Base-by-base conservation (phyloP, 192 early-diverging fungal genomes). In the Chytriomyces sp. region DNA sequence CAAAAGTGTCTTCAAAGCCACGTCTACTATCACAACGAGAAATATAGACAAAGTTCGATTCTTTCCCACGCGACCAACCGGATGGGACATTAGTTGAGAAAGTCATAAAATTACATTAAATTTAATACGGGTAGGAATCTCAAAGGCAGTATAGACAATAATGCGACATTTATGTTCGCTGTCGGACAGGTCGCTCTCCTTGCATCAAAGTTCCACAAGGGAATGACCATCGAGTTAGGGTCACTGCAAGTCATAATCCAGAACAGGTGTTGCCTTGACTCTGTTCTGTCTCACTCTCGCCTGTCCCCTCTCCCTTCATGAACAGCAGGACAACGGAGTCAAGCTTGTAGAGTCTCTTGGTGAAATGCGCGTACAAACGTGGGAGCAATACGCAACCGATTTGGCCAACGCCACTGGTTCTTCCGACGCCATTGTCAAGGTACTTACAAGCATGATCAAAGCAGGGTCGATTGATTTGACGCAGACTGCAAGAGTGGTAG, bases 231-330 rank as follows among this genome's bases (percentile, higher is more conserved):
- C 68, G 98, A 60, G 90, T 93, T 39, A 98, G 98, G 98, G 88
- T 99, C 69, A 99, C 98, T 52, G 98, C 98, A 36, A 98, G 96
- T 32, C 98, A 99, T 84, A 99, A 99, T 80, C 92, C 94, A 54
- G 94, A 92, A 80, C 75, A 76, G 67, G 92, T 93, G n/a, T n/a
- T n/a, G n/a, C n/a, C n/a, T n/a, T n/a, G n/a, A n/a, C n/a, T n/a
- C n/a, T n/a, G n/a, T n/a, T n/a, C n/a, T n/a, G n/a, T n/a, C n/a
- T n/a, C n/a, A n/a, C n/a, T n/a, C n/a, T n/a, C n/a, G n/a, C n/a
- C n/a, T n/a, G n/a, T n/a, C n/a, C n/a, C n/a, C n/a, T n/a, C n/a
- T n/a, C n/a, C n/a, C n/a, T n/a, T n/a, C n/a, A n/a, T n/a, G n/a
- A n/a, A n/a, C n/a, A n/a, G 3, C 74, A 92, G 80, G 98, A 99